Evolutionary conservation across 768 basidiomycete species (phyloP).

Genomic region (Boletus rufocinnamomeus): DNA sequence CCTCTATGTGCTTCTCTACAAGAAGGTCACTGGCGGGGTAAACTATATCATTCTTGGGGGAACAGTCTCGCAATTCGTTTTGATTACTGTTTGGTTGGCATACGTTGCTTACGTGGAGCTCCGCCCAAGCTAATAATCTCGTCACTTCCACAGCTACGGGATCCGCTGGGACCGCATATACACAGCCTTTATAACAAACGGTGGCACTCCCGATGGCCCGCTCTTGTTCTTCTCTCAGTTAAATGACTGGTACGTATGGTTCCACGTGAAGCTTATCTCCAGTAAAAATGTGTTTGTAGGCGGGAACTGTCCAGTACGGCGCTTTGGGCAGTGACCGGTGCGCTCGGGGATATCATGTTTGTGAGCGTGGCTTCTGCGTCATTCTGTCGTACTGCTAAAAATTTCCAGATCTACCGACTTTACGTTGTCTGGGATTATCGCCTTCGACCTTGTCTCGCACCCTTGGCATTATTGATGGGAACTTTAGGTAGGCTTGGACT

Average conservation of each 20-base stretch:
- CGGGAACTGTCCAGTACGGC: constrained; percentile 9
- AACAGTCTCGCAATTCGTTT: constrained; percentile 11
- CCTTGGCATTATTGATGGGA: constrained; percentile 3
- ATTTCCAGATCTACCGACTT: constrained; percentile 10
- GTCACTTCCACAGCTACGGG: background rate
- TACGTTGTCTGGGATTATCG: constrained; percentile 10
- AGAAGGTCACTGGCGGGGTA: background rate
- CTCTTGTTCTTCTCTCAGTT: constrained; percentile 5
- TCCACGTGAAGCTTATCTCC: background rate
- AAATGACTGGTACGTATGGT: constrained; percentile 5
- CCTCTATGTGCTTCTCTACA: constrained; percentile 7
- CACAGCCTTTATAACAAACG: constrained; percentile 9
- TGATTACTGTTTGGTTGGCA: constrained; percentile 9
- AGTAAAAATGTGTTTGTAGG: background rate
- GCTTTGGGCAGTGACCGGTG: constrained; percentile 7
- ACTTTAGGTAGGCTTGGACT: background rate
- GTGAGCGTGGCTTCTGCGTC: background rate
- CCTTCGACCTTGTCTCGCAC: constrained; percentile 4
- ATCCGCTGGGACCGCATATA: constrained; percentile 13
- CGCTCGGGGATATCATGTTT: constrained; percentile 10
- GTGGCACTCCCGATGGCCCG: background rate
- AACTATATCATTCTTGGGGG: constrained; percentile 1
- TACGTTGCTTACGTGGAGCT: background rate
- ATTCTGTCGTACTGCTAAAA: background rate
- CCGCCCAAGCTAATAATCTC: background rate